Percentiles rank a stretch among this genome's conserved stretches.
Evolutionary conservation across 225 moss, liverwort and hornwort genomes (phyloP).

Genomic region (Thuidium tamariscinum): DNA sequence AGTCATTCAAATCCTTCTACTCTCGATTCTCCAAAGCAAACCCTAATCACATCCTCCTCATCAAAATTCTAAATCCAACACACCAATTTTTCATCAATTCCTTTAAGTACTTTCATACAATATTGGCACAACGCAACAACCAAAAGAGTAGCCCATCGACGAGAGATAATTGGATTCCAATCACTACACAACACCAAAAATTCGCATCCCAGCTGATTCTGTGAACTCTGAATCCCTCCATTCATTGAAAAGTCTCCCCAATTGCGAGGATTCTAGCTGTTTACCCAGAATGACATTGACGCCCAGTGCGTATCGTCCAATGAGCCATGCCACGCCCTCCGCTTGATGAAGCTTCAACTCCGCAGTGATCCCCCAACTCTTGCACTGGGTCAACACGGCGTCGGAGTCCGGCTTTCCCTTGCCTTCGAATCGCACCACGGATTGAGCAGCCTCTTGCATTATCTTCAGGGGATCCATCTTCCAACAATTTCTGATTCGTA

Average conservation of each 20-base stretch:
- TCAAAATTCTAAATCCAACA: not conserved
- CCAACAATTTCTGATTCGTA: not conserved
- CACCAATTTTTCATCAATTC: not conserved
- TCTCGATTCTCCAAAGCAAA: not conserved
- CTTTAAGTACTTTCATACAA: not conserved
- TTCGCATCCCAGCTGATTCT: not conserved
- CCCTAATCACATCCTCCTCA: not conserved
- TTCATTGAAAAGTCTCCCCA: not conserved
- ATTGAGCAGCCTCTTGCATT: conserved; percentile 34
- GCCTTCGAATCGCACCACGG: conserved; percentile 4
- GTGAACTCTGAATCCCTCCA: not conserved
- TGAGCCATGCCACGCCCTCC: conserved; percentile 78
- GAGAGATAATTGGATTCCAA: not conserved
- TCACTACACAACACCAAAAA: not conserved
- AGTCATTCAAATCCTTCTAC: not conserved
- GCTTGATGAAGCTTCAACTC: conserved; percentile 71
- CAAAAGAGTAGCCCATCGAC: not conserved
- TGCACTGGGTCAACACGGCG: conserved; percentile 32
- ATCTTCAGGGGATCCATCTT: conserved; percentile 36
- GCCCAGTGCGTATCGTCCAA: conserved; percentile 53
- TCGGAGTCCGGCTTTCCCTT: conserved; percentile 15
- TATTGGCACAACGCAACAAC: not conserved
- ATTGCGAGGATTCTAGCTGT: not conserved
- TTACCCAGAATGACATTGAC: conserved; percentile 63
- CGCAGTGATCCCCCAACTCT: conserved; percentile 60